A percentile compares a stretch with the other conserved stretches of the same genome.
phyloP scores from a whole-genome alignment of 208 protist genomes.

The Acanthamoeba lenticulata region DNA sequence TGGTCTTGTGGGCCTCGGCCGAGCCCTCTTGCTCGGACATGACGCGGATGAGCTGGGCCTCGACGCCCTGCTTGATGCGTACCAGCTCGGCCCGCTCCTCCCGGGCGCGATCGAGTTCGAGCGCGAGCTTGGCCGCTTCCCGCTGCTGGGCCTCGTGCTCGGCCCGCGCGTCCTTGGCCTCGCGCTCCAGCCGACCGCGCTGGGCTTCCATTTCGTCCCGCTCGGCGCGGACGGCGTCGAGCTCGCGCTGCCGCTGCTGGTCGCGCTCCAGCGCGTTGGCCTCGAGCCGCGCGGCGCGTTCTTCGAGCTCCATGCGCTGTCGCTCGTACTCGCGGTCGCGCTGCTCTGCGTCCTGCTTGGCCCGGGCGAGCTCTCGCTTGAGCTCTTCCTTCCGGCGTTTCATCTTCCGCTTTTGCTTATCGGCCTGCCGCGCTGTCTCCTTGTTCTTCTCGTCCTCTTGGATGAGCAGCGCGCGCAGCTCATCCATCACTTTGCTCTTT shows the following conservation, averaged over 20 bases:
- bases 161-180: constrained; percentile 4
- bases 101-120: not conserved
- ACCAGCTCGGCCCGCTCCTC: constrained; percentile 13
- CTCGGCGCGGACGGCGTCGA: not conserved
- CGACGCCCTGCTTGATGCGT: not conserved
- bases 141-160: not conserved
- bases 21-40: constrained; percentile 9
- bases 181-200: not conserved
- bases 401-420: constrained; percentile 5
- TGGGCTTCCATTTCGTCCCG: not conserved
- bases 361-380: constrained; percentile 16
- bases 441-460: constrained; percentile 14
- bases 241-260: not conserved
- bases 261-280: not conserved
- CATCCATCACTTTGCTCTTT: not conserved
- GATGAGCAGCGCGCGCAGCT: not conserved
- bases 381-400: constrained; percentile 42
- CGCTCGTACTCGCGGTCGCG: not conserved
- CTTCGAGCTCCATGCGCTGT: not conserved
- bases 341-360: not conserved
- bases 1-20: not conserved
- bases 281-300: not conserved
- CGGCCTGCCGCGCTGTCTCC: not conserved
- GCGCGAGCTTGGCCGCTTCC: not conserved
- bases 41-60: not conserved